Base-by-base conservation (phyloP, 129 eudicot species). In the Artemisia annua region DNA sequence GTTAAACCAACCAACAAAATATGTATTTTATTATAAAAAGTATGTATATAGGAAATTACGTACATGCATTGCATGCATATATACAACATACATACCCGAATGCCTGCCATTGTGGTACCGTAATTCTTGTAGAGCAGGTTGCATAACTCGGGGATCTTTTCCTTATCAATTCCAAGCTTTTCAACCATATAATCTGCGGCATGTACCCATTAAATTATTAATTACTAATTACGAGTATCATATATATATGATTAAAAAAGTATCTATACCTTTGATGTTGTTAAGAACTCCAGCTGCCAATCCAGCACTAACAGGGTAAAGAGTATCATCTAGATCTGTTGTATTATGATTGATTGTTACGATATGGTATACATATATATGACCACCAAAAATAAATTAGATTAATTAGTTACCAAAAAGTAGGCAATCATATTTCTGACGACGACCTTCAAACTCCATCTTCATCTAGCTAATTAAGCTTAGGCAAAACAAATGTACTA, bases 71-170 rank as follows among this genome's bases (percentile, higher is more conserved):
- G 8, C 43, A 39, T 39, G 10, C 9, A 39, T 39, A 39, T 39
- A 39, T 39, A 39, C 82, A 53, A 32, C 3, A 32, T 86, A 32
- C 3, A 32, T 86, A 92, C 98, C 85, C 96, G 89, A 51, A 93
- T 90, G 69, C 98, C 98, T 15, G 97, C 97, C 92, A 93, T 84
- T 64, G 98, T 93, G 30, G 98, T 90, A 48, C 98, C 98, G 67
- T 93, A 93, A 71, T 90, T 87, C 69, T 93, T 89, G 84, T 93
- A 93, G 18, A 89, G 75, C 20, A 89, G 64, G 68, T 93, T 84
- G 19, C 97, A 67, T 76, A 93, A 62, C 14, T 89, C 92, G 3
- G 69, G 62, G 50, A 93, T 80, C 76, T 80, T 84, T 82, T 87
- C 89, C 58, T 58, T 66, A 19, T 85, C 91, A 44, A 93, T 82